Conservation (phyloP, 257 asterid species). For the Catharanthus roseus region DNA sequence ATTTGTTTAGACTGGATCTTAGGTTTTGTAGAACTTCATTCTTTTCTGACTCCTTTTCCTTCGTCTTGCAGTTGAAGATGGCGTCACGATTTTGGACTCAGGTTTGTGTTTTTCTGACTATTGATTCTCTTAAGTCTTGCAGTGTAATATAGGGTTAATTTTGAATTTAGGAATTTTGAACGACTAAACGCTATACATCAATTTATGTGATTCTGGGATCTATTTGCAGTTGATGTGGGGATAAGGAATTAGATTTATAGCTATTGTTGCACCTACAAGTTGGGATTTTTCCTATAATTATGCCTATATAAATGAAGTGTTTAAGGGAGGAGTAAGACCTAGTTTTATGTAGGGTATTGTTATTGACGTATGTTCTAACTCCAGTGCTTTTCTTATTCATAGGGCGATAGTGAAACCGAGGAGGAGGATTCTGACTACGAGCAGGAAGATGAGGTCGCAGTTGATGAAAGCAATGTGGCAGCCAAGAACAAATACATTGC, state of each 20-base stretch:
- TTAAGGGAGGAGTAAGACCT: background rate
- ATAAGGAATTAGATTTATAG: background rate
- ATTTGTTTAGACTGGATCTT: background rate
- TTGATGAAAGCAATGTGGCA: slow-evolving; percentile 27
- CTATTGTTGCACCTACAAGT: background rate
- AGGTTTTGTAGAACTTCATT: background rate
- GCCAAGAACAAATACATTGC: slow-evolving; percentile 40
- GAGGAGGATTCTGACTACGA: slow-evolving; percentile 44
- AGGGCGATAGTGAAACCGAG: slow-evolving; percentile 75
- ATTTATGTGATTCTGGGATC: too few relatives aligned
- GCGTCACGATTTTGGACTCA: slow-evolving; percentile 38
- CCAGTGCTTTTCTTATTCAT: slow-evolving; percentile 4
- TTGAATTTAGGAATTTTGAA: too few relatives aligned
- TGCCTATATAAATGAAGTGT: background rate
- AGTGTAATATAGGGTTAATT: background rate
- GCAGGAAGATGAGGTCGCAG: slow-evolving; percentile 27
- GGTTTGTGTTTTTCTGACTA: slow-evolving; percentile 14
- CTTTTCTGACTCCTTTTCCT: background rate
- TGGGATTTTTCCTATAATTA: background rate
- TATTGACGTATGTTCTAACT: background rate
- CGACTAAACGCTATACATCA: too few relatives aligned
- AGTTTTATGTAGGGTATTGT: background rate
- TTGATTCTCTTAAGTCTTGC: background rate
- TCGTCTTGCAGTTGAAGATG: slow-evolving; percentile 15
- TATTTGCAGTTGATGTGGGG: background rate